Conservation (phyloP, 768 basidiomycete genomes). For the Mycena chlorophos region DNA sequence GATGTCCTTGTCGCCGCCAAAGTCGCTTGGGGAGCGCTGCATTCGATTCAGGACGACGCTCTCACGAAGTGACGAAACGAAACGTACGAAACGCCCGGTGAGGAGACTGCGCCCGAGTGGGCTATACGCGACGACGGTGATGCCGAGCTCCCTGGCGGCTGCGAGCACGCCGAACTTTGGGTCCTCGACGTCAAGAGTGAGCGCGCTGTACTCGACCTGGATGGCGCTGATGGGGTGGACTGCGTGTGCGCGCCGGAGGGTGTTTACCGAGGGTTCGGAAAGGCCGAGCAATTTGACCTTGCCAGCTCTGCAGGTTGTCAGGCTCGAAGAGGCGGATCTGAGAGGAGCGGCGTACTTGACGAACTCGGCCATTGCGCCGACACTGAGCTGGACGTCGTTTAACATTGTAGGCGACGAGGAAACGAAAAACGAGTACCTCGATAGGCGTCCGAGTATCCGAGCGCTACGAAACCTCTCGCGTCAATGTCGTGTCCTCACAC, state of each 20-base stretch:
- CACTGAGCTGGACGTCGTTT: conserved; percentile 32
- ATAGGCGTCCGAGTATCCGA: conserved; percentile 46
- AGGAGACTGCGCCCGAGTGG: conserved; percentile 56
- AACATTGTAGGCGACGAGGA: not conserved
- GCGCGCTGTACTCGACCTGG: conserved; percentile 54
- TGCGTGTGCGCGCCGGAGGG: conserved; percentile 51
- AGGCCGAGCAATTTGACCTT: conserved; percentile 53
- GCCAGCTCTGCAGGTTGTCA: conserved; percentile 30
- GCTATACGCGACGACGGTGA: conserved; percentile 51
- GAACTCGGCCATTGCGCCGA: conserved; percentile 51
- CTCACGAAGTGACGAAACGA: not conserved
- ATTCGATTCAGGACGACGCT: not conserved
- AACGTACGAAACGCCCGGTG: conserved; percentile 42
- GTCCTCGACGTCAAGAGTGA: conserved; percentile 49
- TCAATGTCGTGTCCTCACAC: not conserved
- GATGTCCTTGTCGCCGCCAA: conserved; percentile 31
- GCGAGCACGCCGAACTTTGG: conserved; percentile 41
- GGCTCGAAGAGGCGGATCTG: not conserved
- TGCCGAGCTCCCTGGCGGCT: conserved; percentile 49
- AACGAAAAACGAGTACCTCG: conserved; percentile 36
- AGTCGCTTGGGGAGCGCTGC: conserved; percentile 35
- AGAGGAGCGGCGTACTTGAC: conserved; percentile 43
- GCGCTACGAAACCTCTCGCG: conserved; percentile 26
- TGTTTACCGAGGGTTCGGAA: conserved; percentile 48
- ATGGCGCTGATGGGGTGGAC: conserved; percentile 52